Base-by-base conservation (phyloP, 179 eudicot species). In the Carnegiea gigantea region DNA sequence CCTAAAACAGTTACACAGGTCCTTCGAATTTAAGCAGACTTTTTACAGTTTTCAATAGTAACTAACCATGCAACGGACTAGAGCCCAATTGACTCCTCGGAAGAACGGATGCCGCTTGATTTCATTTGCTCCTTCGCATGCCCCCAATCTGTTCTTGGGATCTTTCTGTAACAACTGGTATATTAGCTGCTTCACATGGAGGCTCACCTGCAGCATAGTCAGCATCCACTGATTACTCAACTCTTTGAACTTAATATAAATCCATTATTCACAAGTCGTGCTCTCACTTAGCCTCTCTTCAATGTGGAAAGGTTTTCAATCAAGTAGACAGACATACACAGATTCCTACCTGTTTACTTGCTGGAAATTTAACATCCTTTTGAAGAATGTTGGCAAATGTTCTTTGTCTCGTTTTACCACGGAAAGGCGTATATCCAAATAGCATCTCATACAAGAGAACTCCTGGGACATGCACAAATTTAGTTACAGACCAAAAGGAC, bases 351-450 rank as follows among this genome's bases (percentile, higher is more conserved):
- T 87, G 86, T 88, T 83, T 90, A 81, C 86, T 90, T 75, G 86
- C 87, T 20, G 98, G 97, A 83, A 91, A 96, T 77, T 91, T 96
- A 18, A 94, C 84, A 78, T 92, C 91, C 86, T 92, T 96, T 76
- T 90, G 95, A 82, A 96, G 95, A 75, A 96, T 79, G 21, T 94
- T 96, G 51, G 97, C 84, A 79, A 96, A 96, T 59, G 99, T 96
- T 89, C 87, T 94, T 86, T 96, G 99, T 90, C 99, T 93, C 15
- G 98, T 93, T 90, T 96, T 94, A 81, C 98, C 98, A 80, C 99
- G 92, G 80, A 96, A 96, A 53, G 99, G 99, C 24, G 99, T 96
- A 83, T 89, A 94, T 60, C 99, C 98, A 74, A 92, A 96, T 5
- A 96, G 82, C 99, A 96, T 94, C 86, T 96, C 99, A 77, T 87